These are phyloP conservation scores for Amanita rubescens DNA, from an alignment of 768 basidiomycete genomes.

Conservation along the genomic window DNA sequence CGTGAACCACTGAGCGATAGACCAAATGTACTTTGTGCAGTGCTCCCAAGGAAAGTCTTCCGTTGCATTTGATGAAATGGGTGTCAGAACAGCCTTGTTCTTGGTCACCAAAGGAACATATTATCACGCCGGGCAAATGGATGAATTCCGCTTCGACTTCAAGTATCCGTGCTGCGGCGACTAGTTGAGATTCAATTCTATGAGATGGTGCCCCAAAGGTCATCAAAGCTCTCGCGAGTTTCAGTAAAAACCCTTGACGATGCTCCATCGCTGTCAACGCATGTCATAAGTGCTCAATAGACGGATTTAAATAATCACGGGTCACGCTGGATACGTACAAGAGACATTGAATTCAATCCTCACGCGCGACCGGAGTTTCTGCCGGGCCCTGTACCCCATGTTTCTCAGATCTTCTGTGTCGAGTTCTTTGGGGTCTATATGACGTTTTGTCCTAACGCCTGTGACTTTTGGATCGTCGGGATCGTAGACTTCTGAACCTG, in stretches of 20 bases:
- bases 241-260: constrained; percentile 81
- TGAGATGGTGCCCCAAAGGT: constrained; percentile 90
- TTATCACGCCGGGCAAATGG: constrained; percentile 73
- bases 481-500: constrained; percentile 50
- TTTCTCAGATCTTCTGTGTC: constrained; percentile 52
- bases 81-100: constrained; percentile 88
- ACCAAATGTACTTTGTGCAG: constrained; percentile 80
- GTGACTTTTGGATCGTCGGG: constrained; percentile 69
- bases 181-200: constrained; percentile 87
- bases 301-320: too few species aligned
- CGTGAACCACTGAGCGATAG: constrained; percentile 86
- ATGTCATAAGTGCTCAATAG: constrained; percentile 1
- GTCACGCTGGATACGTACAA: constrained; percentile 31
- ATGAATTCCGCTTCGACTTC: constrained; percentile 91
- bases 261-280: constrained; percentile 54
- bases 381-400: constrained; percentile 62
- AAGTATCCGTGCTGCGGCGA: constrained; percentile 81
- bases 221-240: constrained; percentile 82
- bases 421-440: constrained; percentile 54
- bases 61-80: constrained; percentile 76
- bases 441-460: constrained; percentile 39
- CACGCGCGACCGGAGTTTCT: constrained; percentile 56
- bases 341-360: constrained; percentile 72
- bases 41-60: constrained; percentile 73
- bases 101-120: constrained; percentile 84